phyloP scores from a whole-genome alignment of 345 rosid species.

The Gossypium thurberi region DNA sequence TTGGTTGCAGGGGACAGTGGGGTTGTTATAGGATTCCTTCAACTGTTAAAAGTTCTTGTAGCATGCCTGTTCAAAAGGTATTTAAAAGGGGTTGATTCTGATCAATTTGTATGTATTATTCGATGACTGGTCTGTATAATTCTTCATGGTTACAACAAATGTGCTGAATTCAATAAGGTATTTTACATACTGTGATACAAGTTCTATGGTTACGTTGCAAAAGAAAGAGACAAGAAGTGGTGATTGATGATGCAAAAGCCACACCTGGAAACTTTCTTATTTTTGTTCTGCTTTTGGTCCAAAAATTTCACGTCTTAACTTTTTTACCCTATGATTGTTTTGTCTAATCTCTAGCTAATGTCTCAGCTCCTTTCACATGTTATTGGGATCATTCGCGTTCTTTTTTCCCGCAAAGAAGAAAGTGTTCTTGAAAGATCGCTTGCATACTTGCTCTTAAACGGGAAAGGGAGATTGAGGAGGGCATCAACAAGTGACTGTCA shows the following conservation, averaged over 20 bases:
- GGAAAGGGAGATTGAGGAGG: constrained; percentile 65
- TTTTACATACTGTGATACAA: too few species aligned
- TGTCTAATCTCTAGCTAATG: not conserved
- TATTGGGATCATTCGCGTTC: not conserved
- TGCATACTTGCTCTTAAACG: constrained; percentile 30
- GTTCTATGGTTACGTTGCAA: not conserved
- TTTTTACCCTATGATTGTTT: not conserved
- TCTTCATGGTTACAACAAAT: too few species aligned
- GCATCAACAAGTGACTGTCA: constrained; percentile 66
- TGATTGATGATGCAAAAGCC: too few species aligned
- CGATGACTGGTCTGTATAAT: too few species aligned
- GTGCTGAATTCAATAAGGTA: too few species aligned
- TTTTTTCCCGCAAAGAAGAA: not conserved
- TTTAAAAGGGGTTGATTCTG: too few species aligned
- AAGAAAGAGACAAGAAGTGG: not conserved
- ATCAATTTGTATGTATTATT: too few species aligned
- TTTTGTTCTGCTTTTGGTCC: not conserved
- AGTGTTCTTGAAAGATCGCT: constrained; percentile 41
- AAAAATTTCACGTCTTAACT: too few species aligned
- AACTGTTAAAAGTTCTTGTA: too few species aligned
- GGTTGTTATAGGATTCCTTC: too few species aligned
- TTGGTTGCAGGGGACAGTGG: too few species aligned
- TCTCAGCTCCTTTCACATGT: not conserved
- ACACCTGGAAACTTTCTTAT: not conserved
- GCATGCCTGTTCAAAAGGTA: too few species aligned